Conservation (phyloP, 2,329 filamentous ascomycete genomes). For the Thelonectria discophora region DNA sequence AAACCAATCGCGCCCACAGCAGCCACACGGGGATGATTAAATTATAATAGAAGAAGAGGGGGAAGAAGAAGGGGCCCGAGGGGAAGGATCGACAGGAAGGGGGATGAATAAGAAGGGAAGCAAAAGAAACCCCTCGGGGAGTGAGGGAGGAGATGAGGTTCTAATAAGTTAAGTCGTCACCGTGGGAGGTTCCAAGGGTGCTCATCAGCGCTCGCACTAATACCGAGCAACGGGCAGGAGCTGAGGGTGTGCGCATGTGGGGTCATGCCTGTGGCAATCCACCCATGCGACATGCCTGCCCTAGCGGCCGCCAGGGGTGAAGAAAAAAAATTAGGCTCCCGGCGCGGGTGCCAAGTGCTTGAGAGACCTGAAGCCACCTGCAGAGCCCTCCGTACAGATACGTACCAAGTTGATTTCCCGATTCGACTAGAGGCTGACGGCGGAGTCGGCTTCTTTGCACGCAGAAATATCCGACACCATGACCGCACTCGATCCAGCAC, state of each 20-base stretch:
- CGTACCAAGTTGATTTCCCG: slow-evolving; percentile 1
- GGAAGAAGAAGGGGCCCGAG: slow-evolving; percentile 28
- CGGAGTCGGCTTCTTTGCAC: slow-evolving; percentile 17
- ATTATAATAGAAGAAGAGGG: slow-evolving; percentile 15
- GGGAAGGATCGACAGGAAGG: slow-evolving; percentile 38
- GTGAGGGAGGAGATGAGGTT: slow-evolving; percentile 20
- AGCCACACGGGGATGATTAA: background rate
- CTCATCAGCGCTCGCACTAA: slow-evolving; percentile 16
- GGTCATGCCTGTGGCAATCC: background rate
- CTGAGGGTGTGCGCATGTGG: background rate
- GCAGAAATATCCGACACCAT: slow-evolving; percentile 15
- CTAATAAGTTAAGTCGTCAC: slow-evolving; percentile 24
- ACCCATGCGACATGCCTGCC: background rate
- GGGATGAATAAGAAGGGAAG: slow-evolving; percentile 16
- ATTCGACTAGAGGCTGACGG: slow-evolving; percentile 7
- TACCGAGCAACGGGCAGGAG: slow-evolving; percentile 26
- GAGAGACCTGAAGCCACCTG: slow-evolving; percentile 7
- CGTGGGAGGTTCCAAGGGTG: slow-evolving; percentile 10
- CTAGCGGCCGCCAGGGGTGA: slow-evolving; percentile 19
- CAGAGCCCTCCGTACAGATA: background rate
- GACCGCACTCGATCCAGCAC: background rate
- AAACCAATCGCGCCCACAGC: background rate
- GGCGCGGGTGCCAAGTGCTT: slow-evolving; percentile 5
- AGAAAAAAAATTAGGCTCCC: slow-evolving; percentile 19
- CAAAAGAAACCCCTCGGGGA: slow-evolving; percentile 9